Evolutionary conservation across 1,284 basidiomycete species (phyloP).

Genomic region (Cystobasidium slooffiae): DNA sequence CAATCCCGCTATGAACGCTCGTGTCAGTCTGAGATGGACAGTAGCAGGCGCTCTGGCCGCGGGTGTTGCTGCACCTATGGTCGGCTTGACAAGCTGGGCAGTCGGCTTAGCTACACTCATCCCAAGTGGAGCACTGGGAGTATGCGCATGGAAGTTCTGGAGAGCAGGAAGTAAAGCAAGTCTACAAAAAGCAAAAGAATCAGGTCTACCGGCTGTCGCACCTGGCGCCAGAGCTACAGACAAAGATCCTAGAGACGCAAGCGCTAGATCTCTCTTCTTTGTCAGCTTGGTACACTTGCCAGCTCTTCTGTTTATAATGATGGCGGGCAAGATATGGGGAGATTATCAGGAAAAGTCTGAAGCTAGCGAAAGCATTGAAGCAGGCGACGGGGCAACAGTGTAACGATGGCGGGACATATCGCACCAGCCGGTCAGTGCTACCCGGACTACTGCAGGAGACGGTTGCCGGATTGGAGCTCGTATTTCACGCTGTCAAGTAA

Average conservation of each 20-base stretch:
- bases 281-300: conserved; percentile 91
- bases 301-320: conserved; percentile 85
- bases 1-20: conserved; percentile 77
- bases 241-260: conserved; percentile 64
- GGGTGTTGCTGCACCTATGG: conserved; percentile 77
- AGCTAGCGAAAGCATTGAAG: not conserved
- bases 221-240: conserved; percentile 22
- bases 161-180: conserved; percentile 58
- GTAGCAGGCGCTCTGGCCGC: conserved; percentile 78
- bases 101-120: conserved; percentile 79
- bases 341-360: conserved; percentile 56
- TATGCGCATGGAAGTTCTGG: conserved; percentile 78
- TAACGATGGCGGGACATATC: not conserved
- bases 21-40: conserved; percentile 84
- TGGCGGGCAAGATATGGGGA: conserved; percentile 77
- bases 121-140: conserved; percentile 74
- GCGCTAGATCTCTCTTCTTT: conserved; percentile 78
- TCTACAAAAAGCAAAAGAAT: conserved; percentile 38
- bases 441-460: not conserved
- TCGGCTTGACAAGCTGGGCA: conserved; percentile 83
- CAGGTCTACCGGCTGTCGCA: conserved; percentile 56
- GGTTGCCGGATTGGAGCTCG: not conserved
- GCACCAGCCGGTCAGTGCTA: not conserved
- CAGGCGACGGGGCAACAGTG: not conserved
- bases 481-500: not conserved